phyloP scores from a whole-genome alignment of 2,329 filamentous ascomycete genomes.

The Cylindrodendrum hubeiense region DNA sequence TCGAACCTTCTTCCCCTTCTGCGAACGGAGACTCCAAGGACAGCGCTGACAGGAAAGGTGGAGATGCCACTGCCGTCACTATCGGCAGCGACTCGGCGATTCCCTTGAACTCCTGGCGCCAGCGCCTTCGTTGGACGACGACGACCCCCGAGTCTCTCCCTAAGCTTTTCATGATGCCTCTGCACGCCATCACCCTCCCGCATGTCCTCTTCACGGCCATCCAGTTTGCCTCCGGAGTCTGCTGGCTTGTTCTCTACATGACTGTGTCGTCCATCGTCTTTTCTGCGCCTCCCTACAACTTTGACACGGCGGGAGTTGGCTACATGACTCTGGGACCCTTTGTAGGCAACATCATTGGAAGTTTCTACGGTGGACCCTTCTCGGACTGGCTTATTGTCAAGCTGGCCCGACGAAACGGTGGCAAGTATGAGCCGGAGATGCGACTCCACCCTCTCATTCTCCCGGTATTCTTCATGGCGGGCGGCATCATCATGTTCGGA shows the following conservation, averaged over 20 bases:
- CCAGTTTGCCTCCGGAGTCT: conserved; percentile 51
- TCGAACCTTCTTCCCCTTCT: background rate
- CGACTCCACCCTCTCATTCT: conserved; percentile 49
- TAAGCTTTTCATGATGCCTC: conserved; percentile 35
- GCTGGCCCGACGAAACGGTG: conserved; percentile 53
- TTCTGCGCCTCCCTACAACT: conserved; percentile 48
- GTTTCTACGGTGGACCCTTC: conserved; percentile 54
- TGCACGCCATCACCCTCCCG: conserved; percentile 47
- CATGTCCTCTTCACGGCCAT: conserved; percentile 54
- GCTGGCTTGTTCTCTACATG: conserved; percentile 40
- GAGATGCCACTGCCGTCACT: background rate
- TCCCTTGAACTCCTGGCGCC: conserved; percentile 33
- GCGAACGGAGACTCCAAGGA: background rate
- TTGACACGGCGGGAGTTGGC: conserved; percentile 43
- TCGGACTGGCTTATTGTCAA: conserved; percentile 53
- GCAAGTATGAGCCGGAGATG: conserved; percentile 60
- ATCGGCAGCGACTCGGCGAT: conserved; percentile 2
- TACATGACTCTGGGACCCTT: conserved; percentile 48
- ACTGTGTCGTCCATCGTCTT: conserved; percentile 51
- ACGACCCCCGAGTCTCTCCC: conserved; percentile 33
- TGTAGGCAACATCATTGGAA: conserved; percentile 54
- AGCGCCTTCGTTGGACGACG: conserved; percentile 37
- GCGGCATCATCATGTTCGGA: conserved; percentile 56
- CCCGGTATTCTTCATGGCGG: conserved; percentile 49
- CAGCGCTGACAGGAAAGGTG: background rate